Evolutionary conservation across 345 rosid genomes (phyloP).

Genomic region (Aquilaria malaccensis): DNA sequence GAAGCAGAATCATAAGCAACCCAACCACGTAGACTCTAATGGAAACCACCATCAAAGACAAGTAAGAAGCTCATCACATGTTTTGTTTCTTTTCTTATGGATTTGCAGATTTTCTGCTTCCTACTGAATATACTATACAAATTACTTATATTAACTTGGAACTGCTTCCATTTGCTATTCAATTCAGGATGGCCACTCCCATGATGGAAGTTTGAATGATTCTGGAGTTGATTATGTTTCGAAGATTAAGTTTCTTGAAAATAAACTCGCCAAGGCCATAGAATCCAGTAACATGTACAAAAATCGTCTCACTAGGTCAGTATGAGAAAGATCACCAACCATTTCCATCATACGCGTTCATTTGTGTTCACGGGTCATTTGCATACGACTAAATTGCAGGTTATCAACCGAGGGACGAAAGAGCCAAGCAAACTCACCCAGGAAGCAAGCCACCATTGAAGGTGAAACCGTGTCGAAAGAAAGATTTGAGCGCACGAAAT

Average conservation of each 20-base stretch:
- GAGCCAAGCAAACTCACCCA: constrained; percentile 16
- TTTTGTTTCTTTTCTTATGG: background rate
- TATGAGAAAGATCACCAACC: background rate
- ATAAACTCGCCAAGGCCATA: constrained; percentile 21
- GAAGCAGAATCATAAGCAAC: constrained; percentile 18
- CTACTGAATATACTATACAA: background rate
- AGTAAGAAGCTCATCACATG: constrained; percentile 9
- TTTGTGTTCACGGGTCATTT: background rate
- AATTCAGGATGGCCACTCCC: constrained; percentile 19
- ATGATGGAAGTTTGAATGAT: constrained; percentile 3
- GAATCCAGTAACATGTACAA: constrained; percentile 23
- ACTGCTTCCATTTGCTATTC: background rate
- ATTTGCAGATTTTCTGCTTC: background rate
- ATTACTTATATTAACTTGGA: background rate
- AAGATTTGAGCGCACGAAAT: constrained; percentile 36
- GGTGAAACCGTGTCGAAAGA: constrained; percentile 36
- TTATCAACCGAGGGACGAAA: constrained; percentile 19
- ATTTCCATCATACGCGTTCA: too few species aligned
- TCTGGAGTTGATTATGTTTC: constrained; percentile 11
- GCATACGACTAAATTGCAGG: constrained; percentile 13
- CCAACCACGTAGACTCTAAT: background rate
- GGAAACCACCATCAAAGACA: constrained; percentile 15
- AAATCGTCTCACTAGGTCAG: constrained; percentile 29
- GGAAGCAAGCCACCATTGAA: constrained; percentile 23
- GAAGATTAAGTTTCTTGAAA: constrained; percentile 27